Evolutionary conservation across 768 basidiomycete species (phyloP).

Genomic region (Candolleomyces aberdarensis): DNA sequence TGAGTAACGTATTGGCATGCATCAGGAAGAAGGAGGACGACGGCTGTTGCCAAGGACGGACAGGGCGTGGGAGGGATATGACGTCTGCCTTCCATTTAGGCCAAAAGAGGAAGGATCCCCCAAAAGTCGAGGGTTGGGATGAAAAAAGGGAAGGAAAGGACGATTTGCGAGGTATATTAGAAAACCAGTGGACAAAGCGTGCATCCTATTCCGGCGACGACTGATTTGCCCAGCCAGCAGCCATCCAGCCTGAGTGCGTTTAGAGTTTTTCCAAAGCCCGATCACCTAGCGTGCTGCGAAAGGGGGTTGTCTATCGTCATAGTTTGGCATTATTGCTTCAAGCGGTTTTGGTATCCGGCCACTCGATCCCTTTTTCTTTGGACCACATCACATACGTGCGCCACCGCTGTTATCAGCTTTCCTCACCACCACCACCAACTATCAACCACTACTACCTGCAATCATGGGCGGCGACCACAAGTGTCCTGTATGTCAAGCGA

Average conservation of each 20-base stretch:
- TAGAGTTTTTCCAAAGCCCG: background rate
- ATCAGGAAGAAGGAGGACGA: background rate
- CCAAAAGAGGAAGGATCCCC: too few species aligned
- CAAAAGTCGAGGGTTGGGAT: too few species aligned
- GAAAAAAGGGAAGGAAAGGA: too few species aligned
- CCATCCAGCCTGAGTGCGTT: background rate
- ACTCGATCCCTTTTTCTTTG: background rate
- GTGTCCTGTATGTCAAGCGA: constrained; percentile 84
- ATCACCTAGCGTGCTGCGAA: background rate
- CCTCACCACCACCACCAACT: background rate
- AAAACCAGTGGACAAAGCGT: too few species aligned
- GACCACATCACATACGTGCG: too few species aligned
- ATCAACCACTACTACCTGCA: constrained; percentile 5
- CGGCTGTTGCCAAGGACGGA: background rate
- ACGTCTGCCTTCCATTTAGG: background rate
- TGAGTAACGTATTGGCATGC: background rate
- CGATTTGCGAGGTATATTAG: too few species aligned
- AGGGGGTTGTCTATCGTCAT: background rate
- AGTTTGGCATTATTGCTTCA: background rate
- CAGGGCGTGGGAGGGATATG: background rate
- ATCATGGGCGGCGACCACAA: constrained; percentile 82
- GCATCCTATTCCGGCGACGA: too few species aligned
- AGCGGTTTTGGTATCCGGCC: background rate
- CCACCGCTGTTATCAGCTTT: too few species aligned
- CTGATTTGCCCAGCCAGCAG: too few species aligned